Conservation (phyloP, 441 rosid species). For the Gossypium davidsonii region DNA sequence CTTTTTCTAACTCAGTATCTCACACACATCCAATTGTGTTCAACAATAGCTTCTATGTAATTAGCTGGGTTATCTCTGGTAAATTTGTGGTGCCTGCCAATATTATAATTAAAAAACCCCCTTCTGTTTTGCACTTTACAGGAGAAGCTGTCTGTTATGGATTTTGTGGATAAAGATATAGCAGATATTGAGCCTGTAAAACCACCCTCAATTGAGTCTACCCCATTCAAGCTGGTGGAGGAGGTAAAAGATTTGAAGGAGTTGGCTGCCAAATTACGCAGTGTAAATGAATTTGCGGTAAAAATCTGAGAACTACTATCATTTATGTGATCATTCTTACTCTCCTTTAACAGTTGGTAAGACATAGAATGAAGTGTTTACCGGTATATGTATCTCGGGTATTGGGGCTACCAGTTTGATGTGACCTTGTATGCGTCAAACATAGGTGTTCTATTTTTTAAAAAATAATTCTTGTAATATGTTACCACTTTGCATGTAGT, state of each 20-base stretch:
- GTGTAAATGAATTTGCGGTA: constrained; percentile 77
- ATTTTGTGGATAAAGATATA: constrained; percentile 53
- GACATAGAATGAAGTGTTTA: not conserved
- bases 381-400: not conserved
- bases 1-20: not conserved
- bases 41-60: not conserved
- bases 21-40: not conserved
- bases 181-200: constrained; percentile 34
- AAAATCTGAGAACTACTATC: constrained; percentile 18
- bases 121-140: constrained; percentile 18
- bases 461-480: not conserved
- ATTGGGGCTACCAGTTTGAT: not conserved
- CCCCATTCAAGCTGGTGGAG: constrained; percentile 65
- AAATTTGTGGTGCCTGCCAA: constrained; percentile 9
- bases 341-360: not conserved
- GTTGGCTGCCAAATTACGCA: constrained; percentile 54
- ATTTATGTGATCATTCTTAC: not conserved
- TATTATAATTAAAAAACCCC: too few relatives aligned
- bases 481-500: not conserved
- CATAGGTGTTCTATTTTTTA: not conserved
- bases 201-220: constrained; percentile 47
- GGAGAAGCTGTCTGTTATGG: constrained; percentile 67
- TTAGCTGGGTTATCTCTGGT: not conserved
- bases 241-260: constrained; percentile 74
- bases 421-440: not conserved